Conservation (phyloP, 1,284 basidiomycete genomes). For the Taiwanofungus camphoratus region DNA sequence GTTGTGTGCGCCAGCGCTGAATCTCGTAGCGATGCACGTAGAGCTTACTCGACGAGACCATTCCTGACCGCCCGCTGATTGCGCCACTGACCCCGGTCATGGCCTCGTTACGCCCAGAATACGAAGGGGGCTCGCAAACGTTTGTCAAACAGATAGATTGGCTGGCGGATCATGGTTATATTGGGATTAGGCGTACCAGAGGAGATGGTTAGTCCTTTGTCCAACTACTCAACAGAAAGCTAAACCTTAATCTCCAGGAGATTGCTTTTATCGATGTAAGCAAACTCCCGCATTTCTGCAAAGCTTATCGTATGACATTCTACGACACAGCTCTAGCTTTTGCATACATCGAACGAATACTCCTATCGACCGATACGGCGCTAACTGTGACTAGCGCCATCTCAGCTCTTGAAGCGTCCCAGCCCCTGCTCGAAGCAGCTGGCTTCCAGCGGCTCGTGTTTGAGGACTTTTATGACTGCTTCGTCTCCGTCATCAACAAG, state of each 20-base stretch:
- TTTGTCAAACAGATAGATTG: slow-evolving; percentile 70
- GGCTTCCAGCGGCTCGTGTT: slow-evolving; percentile 66
- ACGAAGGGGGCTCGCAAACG: slow-evolving; percentile 48
- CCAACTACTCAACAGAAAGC: not conserved
- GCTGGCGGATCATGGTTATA: slow-evolving; percentile 50
- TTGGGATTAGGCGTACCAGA: slow-evolving; percentile 58
- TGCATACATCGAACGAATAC: slow-evolving; percentile 47
- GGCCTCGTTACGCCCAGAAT: slow-evolving; percentile 54
- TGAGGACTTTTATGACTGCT: slow-evolving; percentile 51
- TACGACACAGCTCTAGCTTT: slow-evolving; percentile 44
- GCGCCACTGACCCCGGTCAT: slow-evolving; percentile 43
- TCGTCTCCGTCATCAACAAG: slow-evolving; percentile 37
- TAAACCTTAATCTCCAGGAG: slow-evolving; percentile 29
- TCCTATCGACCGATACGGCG: slow-evolving; percentile 37
- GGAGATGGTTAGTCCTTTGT: slow-evolving; percentile 35
- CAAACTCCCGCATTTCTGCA: too few species aligned
- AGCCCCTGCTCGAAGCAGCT: slow-evolving; percentile 48
- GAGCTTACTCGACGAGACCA: slow-evolving; percentile 14
- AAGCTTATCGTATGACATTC: not conserved
- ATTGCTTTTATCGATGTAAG: slow-evolving; percentile 60
- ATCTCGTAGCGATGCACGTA: not conserved
- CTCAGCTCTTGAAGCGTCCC: slow-evolving; percentile 46
- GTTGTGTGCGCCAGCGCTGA: not conserved
- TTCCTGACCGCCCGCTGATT: slow-evolving; percentile 44
- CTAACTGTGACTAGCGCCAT: slow-evolving; percentile 47